These are phyloP conservation scores for Schoenoplectus tabernaemontani DNA, from an alignment of 202 grass and related monocot species.

Conservation along the genomic window DNA sequence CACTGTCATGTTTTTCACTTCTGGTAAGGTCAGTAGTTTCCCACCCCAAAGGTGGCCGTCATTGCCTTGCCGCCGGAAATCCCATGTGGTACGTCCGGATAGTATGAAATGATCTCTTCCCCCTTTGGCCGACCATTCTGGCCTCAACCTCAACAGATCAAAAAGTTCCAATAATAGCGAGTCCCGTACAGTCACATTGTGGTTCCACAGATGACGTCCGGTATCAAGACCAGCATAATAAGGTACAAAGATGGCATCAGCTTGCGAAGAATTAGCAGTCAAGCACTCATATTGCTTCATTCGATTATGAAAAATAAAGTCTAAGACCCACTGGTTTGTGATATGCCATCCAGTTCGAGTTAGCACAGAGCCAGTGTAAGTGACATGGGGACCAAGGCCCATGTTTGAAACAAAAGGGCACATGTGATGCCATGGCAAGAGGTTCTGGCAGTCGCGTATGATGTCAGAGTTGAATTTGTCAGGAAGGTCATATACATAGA, in stretches of 20 bases:
- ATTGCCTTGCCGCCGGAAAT: constrained; percentile 14
- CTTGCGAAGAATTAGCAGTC: constrained; percentile 16
- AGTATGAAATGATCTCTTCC: constrained; percentile 33
- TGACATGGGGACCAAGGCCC: constrained; percentile 9
- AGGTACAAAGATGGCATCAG: constrained; percentile 24
- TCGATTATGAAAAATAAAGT: constrained; percentile 27
- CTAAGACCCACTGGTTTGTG: constrained; percentile 22
- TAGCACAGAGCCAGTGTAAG: background rate
- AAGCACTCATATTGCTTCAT: constrained; percentile 34
- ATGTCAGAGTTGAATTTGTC: constrained; percentile 24
- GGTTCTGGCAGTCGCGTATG: constrained; percentile 6
- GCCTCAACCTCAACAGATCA: constrained; percentile 4
- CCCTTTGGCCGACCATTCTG: constrained; percentile 21
- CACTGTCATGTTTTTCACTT: constrained; percentile 26
- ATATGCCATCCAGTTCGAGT: constrained; percentile 25
- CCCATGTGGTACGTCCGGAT: constrained; percentile 23
- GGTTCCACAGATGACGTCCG: constrained; percentile 7
- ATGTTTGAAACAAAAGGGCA: constrained; percentile 18
- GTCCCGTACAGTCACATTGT: constrained; percentile 13
- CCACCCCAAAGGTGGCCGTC: constrained; percentile 6
- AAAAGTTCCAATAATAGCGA: constrained; percentile 13
- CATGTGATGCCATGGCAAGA: constrained; percentile 17
- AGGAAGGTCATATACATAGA: constrained; percentile 24
- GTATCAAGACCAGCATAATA: constrained; percentile 24
- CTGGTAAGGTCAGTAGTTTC: constrained; percentile 22